phyloP scores from a whole-genome alignment of 192 early-diverging fungal genomes.

The Physocladia obscura region DNA sequence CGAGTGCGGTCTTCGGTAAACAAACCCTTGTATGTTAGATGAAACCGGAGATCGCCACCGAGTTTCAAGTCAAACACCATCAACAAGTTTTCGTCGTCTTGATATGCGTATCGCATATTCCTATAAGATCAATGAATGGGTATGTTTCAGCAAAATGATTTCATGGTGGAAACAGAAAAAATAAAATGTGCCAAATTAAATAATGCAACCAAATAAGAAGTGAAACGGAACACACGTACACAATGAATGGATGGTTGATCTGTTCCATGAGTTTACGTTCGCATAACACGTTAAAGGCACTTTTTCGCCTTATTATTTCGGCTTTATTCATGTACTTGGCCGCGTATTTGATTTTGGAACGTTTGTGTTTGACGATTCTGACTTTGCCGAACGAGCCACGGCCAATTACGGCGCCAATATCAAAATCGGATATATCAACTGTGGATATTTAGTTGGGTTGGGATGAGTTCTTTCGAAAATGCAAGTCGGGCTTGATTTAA shows the following conservation, averaged over 20 bases:
- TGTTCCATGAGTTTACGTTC: conserved; percentile 85
- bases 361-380: not conserved
- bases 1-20: conserved; percentile 71
- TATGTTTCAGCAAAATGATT: too few relatives aligned
- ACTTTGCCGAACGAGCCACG: conserved; percentile 96
- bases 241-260: conserved; percentile 76
- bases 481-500: not conserved
- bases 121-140: conserved; percentile 11
- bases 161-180: too few relatives aligned
- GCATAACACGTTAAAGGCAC: conserved; percentile 68
- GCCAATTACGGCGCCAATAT: conserved; percentile 83
- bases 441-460: not conserved
- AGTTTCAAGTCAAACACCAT: conserved; percentile 97
- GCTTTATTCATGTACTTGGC: not conserved
- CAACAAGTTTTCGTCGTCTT: conserved; percentile 91
- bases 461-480: not conserved
- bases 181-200: not conserved
- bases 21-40: conserved; percentile 71
- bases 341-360: not conserved
- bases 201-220: not conserved
- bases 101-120: conserved; percentile 93
- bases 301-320: not conserved
- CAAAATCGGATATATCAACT: conserved; percentile 87
- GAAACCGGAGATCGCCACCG: conserved; percentile 92
- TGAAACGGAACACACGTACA: conserved; percentile 25